These are phyloP conservation scores for Mycena citricolor DNA, from an alignment of 1,284 basidiomycete species.

Conservation along the genomic window DNA sequence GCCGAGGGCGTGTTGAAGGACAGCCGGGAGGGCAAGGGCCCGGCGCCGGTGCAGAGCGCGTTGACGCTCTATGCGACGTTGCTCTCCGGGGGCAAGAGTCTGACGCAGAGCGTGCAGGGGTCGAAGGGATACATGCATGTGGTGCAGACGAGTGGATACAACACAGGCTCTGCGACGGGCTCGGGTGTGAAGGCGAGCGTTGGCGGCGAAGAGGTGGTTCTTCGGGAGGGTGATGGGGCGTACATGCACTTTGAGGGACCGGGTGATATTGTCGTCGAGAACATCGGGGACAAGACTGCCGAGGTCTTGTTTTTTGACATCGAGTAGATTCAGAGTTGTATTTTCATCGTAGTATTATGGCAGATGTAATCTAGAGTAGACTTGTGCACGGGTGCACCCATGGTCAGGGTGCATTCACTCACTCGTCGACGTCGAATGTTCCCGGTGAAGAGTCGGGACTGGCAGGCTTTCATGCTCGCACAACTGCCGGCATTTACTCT, in stretches of 20 bases:
- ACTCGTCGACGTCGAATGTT: too few species aligned
- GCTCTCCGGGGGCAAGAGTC: conserved; percentile 50
- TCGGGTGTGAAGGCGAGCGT: conserved; percentile 47
- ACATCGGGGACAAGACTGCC: conserved; percentile 48
- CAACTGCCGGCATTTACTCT: too few species aligned
- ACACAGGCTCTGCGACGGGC: conserved; percentile 49
- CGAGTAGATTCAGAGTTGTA: conserved; percentile 43
- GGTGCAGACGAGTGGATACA: conserved; percentile 76
- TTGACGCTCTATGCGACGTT: conserved; percentile 68
- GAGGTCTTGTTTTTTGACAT: conserved; percentile 69
- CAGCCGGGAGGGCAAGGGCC: conserved; percentile 69
- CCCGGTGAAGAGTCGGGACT: too few species aligned
- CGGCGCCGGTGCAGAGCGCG: conserved; percentile 71
- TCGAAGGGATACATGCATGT: conserved; percentile 69
- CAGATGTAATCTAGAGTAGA: too few species aligned
- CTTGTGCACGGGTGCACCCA: too few species aligned
- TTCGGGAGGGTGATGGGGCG: conserved; percentile 67
- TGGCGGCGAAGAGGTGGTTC: conserved; percentile 27
- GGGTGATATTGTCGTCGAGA: conserved; percentile 46
- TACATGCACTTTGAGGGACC: conserved; percentile 46
- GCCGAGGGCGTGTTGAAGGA: conserved; percentile 52
- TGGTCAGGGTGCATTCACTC: too few species aligned
- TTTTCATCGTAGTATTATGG: too few species aligned
- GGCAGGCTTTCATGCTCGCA: too few species aligned
- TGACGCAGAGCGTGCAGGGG: conserved; percentile 50